Base-by-base conservation (phyloP, 495 filamentous ascomycete genomes). In the Penicillium nucicola region DNA sequence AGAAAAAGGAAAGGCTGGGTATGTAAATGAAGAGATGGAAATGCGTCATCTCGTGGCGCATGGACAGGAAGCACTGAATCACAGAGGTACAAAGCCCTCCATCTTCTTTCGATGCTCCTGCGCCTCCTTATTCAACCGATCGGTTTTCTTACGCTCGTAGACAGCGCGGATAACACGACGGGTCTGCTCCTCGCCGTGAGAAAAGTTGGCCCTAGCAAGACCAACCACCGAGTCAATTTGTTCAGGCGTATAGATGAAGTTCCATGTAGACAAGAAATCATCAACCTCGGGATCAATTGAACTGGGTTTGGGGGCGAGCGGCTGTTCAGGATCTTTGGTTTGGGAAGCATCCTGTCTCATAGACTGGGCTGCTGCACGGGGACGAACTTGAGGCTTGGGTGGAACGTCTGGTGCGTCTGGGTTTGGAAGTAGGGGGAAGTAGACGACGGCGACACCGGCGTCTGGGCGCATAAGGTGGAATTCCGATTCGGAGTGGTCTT, bases 221-320 rank as follows among this genome's bases (percentile, higher is more conserved):
- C 80, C 78, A 8, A 95, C 84, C 0, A 92, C 86, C 18, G 80
- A 77, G 45, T 96, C 92, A 39, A 97, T 77, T 60, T 97, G 84
- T 48, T 89, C 80, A 0, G 90, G 87, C 30, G 87, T 90, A 68
- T 95, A 97, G 36, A 95, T 83, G 63, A 97, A 97, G 65, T 97
- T 98, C 93, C 93, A 97, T 1, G 93, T 98, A 56, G 83, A 88
- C 68, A 97, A 80, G 73, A 91, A 98, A 42, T 91, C 88, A 49
- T 80, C 83, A 11, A 76, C 81, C 30, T 85, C 80, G 0, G 93
- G 92, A 62, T 96, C 84, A 20, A 97, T 85, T 42, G 82, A 86
- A 5, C 78, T 77, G 1, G 92, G 87, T 15, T 84, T 82, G 0
- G 71, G 70, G 0, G 58, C 48, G 0, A 61, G 48, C 0, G 61